Base-by-base conservation (phyloP, 23 red algal species). In the Agarophyton chilense region DNA sequence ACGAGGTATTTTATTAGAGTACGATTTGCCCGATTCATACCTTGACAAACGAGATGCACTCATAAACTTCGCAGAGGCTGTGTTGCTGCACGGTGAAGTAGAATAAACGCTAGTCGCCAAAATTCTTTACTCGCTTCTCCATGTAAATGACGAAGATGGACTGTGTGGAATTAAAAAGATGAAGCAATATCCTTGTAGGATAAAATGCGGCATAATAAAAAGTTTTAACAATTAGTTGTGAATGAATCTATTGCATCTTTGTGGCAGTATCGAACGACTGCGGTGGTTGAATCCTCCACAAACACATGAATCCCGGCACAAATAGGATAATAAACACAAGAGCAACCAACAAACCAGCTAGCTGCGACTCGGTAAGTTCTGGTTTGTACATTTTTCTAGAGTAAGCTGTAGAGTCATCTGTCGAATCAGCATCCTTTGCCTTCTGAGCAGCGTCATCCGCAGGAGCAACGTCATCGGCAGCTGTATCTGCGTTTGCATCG, bases 291-390 rank as follows among this genome's bases (percentile, higher is more conserved):
- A 96, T 91, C 52, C 74, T 86, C 32, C 49, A 92, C 21, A 96
- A 73, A 78, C 94, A 96, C 58, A 89, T 77, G 41, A 96, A 52
- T 33, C 94, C 94, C 1, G 94, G 94, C 33, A 96, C 43, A 38
- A 96, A 88, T 36, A 96, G 78, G 39, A 89, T 32, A 29, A 96
- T 56, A 29, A 91, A 86, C 40, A 96, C 34, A 29, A 91, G 66
- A 17, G 68, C 68, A 22, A 96, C 86, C 29, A 96, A 63, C 67
- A 96, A 55, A 10, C 94, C 94, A 7, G 84, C 74, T 4, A 91
- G 50, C 25, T 78, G 55, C 1, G 79, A 44, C 14, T 71, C 47
- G 21, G 52, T 79, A 32, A 94, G 77, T 70, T 84, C 79, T 17
- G 77, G 88, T 4, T 55, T 54, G 24, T 81, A 52, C 88, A 82